These are phyloP conservation scores for Salix viminalis DNA, from an alignment of 345 rosid genomes.

Conservation along the genomic window DNA sequence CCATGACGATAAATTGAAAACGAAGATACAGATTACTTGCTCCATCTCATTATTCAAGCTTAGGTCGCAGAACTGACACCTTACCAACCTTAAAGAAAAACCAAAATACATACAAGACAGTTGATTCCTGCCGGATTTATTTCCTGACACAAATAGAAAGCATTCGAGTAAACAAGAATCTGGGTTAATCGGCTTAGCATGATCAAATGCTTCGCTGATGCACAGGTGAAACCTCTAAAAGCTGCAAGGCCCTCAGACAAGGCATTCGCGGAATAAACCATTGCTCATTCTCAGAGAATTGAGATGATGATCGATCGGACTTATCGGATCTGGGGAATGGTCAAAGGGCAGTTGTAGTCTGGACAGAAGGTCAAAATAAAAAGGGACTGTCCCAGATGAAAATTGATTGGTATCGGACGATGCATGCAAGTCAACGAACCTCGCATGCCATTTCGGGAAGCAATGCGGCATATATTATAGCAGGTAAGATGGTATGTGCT, in stretches of 20 bases:
- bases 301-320: not conserved
- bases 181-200: no score
- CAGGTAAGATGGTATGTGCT: not conserved
- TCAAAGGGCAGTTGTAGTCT: not conserved
- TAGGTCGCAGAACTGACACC: not conserved
- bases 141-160: not conserved
- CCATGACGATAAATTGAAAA: not conserved
- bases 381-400: not conserved
- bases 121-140: not conserved
- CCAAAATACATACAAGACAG: not conserved
- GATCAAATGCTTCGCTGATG: not conserved
- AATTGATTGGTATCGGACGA: not conserved
- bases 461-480: not conserved
- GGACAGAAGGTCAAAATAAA: not conserved
- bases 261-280: not conserved
- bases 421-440: not conserved
- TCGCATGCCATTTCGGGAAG: not conserved
- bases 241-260: not conserved
- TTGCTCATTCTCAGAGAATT: not conserved
- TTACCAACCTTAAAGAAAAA: not conserved
- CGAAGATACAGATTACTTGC: not conserved
- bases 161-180: not conserved
- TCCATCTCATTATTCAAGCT: not conserved
- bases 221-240: not conserved
- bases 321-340: not conserved